Conservation (phyloP, 2,329 filamentous ascomycete species). For the Penicillium sp. region DNA sequence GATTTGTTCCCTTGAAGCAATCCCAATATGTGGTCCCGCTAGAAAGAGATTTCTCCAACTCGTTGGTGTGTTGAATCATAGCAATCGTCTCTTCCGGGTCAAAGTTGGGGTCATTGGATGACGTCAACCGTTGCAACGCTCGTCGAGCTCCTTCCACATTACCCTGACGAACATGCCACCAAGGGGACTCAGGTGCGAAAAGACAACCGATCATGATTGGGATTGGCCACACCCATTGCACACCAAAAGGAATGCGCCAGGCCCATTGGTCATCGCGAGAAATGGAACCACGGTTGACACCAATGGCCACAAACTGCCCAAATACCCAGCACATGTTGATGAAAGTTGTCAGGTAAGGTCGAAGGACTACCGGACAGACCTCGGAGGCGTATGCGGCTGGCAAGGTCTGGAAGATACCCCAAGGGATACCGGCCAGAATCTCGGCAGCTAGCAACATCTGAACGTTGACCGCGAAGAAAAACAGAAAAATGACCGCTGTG, state of each 20-base stretch:
- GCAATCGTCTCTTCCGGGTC: constrained; percentile 77
- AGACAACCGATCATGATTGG: constrained; percentile 45
- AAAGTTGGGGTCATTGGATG: constrained; percentile 61
- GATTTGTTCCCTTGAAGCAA: constrained; percentile 77
- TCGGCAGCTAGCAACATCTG: constrained; percentile 47
- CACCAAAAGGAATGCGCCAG: constrained; percentile 50
- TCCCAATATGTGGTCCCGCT: constrained; percentile 70
- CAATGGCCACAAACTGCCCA: constrained; percentile 49
- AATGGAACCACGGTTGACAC: constrained; percentile 47
- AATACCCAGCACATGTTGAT: constrained; percentile 46
- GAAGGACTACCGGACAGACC: constrained; percentile 40
- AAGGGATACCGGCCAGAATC: constrained; percentile 50
- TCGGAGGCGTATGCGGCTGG: constrained; percentile 45
- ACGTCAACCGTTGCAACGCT: constrained; percentile 43
- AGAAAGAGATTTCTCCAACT: constrained; percentile 71
- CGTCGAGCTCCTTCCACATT: constrained; percentile 45
- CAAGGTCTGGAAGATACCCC: constrained; percentile 49
- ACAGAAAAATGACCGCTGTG: constrained; percentile 46
- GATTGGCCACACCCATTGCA: constrained; percentile 53
- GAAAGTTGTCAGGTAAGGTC: constrained; percentile 43
- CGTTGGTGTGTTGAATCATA: constrained; percentile 86
- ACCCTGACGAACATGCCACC: constrained; percentile 49
- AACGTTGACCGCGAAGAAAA: constrained; percentile 49
- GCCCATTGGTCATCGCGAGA: constrained; percentile 47
- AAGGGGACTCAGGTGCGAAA: constrained; percentile 49